Base-by-base conservation (phyloP, 2,329 filamentous ascomycete species). In the Scedosporium apiospermum region DNA sequence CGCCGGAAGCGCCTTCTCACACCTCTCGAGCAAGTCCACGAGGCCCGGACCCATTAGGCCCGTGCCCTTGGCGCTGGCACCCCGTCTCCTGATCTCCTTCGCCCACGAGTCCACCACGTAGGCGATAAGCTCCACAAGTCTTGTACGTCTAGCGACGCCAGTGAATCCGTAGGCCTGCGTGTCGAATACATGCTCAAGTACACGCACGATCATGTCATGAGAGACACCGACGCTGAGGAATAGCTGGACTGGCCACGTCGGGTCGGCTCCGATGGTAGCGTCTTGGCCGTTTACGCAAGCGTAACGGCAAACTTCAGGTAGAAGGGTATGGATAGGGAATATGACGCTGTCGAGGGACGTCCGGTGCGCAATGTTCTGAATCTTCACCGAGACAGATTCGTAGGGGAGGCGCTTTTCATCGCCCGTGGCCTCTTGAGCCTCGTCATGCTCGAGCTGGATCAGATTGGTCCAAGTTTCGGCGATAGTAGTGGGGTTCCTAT, bases 401-500 rank as follows among this genome's bases (percentile, higher is more conserved):
- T 89, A 93, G 0, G 89, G 88, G 51, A 84, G 75, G 1, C 73
- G 81, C 63, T 72, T 80, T 3, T 71, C 71, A 2, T 73, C 73
- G 60, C 73, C 70, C 30, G 70, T 74, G 27, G 68, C 73, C 18
- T 81, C 83, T 60, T 76, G 74, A 23, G 82, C 74, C 21, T 85
- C 81, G 30, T 81, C 76, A 70, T 93, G 89, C 5, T 87, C 85
- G 66, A 87, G 82, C 64, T 90, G 83, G 65, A 99, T 86, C 21
- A 97, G 80, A 68, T 88, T 88, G 70, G 87, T 82, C 95, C 95
- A 99, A 3, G 91, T 96, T 49, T 87, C 82, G 62, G 84, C 82
- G 69, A 99, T 95, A 65, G 95, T 90, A 51, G 90, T 87, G 1
- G 91, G 82, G 69, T 93, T 96, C 68, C 93, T 89, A 78, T 96